Evolutionary conservation across 2,329 filamentous ascomycete species (phyloP).

Genomic region (Cladorrhinum sp.): DNA sequence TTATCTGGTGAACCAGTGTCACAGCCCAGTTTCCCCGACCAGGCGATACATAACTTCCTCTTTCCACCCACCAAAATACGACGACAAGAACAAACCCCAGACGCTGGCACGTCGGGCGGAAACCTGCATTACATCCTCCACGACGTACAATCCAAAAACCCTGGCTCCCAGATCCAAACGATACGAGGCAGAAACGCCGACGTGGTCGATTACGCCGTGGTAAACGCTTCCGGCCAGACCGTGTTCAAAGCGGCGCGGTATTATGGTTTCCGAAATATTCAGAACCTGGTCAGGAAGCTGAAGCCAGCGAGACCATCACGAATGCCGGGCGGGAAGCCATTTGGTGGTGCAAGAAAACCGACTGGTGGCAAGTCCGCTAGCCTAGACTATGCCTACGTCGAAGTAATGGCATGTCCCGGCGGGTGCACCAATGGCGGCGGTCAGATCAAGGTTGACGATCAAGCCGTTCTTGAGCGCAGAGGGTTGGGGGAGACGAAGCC

Average conservation of each 20-base stretch:
- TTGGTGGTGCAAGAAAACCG: slow-evolving; percentile 53
- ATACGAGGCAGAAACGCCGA: slow-evolving; percentile 83
- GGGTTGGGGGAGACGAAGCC: slow-evolving; percentile 48
- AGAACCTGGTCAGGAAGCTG: slow-evolving; percentile 89
- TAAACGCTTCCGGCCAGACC: slow-evolving; percentile 51
- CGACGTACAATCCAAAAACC: slow-evolving; percentile 66
- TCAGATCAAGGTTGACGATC: slow-evolving; percentile 87
- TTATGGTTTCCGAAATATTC: slow-evolving; percentile 97
- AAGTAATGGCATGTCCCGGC: slow-evolving; percentile 99
- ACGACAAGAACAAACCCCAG: slow-evolving; percentile 44
- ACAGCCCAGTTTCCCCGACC: slow-evolving; percentile 67
- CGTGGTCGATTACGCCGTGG: slow-evolving; percentile 78
- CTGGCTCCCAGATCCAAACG: slow-evolving; percentile 68
- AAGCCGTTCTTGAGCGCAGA: slow-evolving; percentile 53
- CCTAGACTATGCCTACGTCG: slow-evolving; percentile 83
- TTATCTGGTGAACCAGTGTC: slow-evolving; percentile 51
- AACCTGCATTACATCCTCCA: slow-evolving; percentile 83
- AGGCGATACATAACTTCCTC: slow-evolving; percentile 66
- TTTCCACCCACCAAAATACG: slow-evolving; percentile 45
- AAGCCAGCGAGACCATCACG: slow-evolving; percentile 76
- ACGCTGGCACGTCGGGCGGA: slow-evolving; percentile 80
- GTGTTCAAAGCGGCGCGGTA: slow-evolving; percentile 83
- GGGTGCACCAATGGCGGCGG: slow-evolving; percentile 97
- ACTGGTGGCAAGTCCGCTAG: slow-evolving; percentile 48
- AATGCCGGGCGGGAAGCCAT: slow-evolving; percentile 71